Percentiles rank a stretch among this genome's conserved stretches.
These are phyloP conservation scores for Crucibulum laeve DNA, from an alignment of 768 basidiomycete genomes.

Conservation along the genomic window DNA sequence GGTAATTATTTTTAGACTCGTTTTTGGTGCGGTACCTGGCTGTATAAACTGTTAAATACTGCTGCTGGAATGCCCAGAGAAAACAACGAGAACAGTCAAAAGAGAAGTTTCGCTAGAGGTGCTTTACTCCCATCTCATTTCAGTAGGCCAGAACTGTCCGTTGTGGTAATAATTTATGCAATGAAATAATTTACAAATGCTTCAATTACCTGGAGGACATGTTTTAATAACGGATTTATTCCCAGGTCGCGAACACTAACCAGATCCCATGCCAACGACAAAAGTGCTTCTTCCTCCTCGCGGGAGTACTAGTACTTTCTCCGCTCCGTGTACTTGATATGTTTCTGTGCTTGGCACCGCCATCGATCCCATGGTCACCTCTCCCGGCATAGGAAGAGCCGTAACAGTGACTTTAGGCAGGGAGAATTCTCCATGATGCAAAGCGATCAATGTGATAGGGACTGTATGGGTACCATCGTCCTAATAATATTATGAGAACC, in stretches of 20 bases:
- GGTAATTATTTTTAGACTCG: no score
- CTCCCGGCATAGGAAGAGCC: conserved; percentile 50
- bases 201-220: no score
- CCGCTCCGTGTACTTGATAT: conserved; percentile 81
- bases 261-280: conserved; percentile 67
- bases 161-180: no score
- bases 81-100: no score
- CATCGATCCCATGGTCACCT: conserved; percentile 53
- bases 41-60: no score
- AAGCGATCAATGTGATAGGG: conserved; percentile 76
- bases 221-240: no score
- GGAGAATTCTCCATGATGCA: conserved; percentile 77
- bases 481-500: conserved; percentile 29
- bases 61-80: no score
- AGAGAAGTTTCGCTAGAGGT: no score
- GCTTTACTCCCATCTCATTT: no score
- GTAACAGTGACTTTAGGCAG: conserved; percentile 72
- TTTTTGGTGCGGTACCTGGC: no score
- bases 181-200: no score
- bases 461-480: conserved; percentile 56
- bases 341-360: conserved; percentile 68
- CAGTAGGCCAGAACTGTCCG: no score
- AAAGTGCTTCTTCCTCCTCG: conserved; percentile 80
- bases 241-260: conserved; percentile 6
- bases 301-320: conserved; percentile 77